Evolutionary conservation across 176 grass and related monocot genomes (phyloP), one percentile per base, ranked within the genome.

Genomic region (Hsuehochloa calcarea): DNA sequence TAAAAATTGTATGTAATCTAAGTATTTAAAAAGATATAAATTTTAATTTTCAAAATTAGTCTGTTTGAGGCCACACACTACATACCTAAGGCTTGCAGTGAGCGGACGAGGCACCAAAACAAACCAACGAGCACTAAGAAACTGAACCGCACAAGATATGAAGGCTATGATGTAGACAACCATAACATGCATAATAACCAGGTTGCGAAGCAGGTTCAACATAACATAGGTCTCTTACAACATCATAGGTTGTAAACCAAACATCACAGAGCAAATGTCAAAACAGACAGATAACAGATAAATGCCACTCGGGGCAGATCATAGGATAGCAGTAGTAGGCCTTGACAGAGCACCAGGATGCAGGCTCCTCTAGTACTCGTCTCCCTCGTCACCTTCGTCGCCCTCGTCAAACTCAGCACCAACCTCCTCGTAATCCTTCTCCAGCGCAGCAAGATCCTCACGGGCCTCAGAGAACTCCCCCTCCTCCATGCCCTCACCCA

Each of bases 401-500:
- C 85, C 85, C 13, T 90, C 89, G 9, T 90, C 85, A 1, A 63
- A 90, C 80, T 90, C 89, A 16, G 89, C 89, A 0, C 89, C 89
- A 3, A 90, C 89, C 76, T 90, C 89, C 23, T 90, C 89, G 0
- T 90, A 90, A 51, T 90, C 89, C 85, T 90, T 90, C 89, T 90
- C 89, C 0, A 90, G 85, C 0, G 89, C 89, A 0, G 89, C 89
- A 0, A 90, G 85, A 27, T 90, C 89, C 85, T 90, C 89, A 20
- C 89, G 89, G 23, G 89, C 89, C 89, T 90, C 89, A 0, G 89
- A 90, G 80, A 90, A 90, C 75, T 90, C 89, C 0, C 89, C 89
- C 80, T 90, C 89, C 80, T 90, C 85, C 89, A 90, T 90, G 27
- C 89, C 89, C 85, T 90, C 89, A 46, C 89, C 89, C 12, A 90